Conservation (phyloP, 495 filamentous ascomycete species). For the Neurospora sp. region DNA sequence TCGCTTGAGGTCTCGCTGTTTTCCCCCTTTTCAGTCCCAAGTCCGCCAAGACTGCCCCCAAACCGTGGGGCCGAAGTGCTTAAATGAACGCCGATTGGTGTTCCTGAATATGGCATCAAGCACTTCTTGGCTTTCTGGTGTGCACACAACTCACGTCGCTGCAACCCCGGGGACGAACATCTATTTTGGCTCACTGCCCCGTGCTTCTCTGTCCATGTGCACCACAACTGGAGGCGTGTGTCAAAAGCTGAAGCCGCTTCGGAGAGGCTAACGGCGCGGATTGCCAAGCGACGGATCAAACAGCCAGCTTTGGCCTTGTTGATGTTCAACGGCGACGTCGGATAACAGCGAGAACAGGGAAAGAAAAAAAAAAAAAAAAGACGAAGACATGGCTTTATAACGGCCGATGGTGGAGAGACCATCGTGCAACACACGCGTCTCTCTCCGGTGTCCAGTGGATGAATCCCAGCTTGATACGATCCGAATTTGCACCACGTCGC, state of each 20-base stretch:
- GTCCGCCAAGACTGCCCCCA: background rate
- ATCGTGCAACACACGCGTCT: background rate
- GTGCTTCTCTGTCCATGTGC: background rate
- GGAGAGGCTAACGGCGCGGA: background rate
- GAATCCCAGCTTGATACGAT: background rate
- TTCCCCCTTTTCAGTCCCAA: background rate
- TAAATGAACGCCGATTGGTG: background rate
- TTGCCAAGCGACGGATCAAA: background rate
- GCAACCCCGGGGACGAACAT: background rate
- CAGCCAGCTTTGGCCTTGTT: background rate
- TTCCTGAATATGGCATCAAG: background rate
- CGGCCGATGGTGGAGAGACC: background rate
- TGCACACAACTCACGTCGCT: background rate
- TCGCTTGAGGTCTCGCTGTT: background rate
- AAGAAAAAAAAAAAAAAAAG: background rate
- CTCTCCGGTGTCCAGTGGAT: background rate
- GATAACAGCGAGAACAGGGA: background rate
- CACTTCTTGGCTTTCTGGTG: background rate
- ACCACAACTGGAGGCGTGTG: background rate
- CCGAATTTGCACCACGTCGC: background rate
- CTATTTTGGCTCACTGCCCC: background rate
- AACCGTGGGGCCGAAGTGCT: background rate
- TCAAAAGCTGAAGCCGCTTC: background rate
- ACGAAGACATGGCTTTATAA: background rate
- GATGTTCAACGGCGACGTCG: background rate